Evolutionary conservation across 2,329 filamentous ascomycete species (phyloP).

Genomic region (Chrysoporthe puriensis): DNA sequence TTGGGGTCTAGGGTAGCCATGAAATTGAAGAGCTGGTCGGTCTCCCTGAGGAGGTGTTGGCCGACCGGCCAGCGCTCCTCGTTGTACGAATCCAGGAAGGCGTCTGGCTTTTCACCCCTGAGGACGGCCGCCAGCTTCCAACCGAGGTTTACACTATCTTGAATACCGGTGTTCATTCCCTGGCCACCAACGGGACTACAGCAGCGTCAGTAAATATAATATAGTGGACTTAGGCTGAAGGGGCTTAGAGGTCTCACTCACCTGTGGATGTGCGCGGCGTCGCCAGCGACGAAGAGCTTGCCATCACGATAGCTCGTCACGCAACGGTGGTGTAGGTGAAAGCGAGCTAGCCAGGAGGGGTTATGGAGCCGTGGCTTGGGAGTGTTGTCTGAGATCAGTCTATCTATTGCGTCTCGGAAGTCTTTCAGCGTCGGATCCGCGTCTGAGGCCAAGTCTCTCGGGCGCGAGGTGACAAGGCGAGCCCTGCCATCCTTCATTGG

Average conservation of each 20-base stretch:
- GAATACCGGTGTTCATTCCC: constrained; percentile 61
- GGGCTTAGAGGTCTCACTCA: background rate
- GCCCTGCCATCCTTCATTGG: constrained; percentile 36
- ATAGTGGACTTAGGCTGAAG: no score
- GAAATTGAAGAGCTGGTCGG: constrained; percentile 46
- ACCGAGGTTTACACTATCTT: constrained; percentile 56
- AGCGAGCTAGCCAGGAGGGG: constrained; percentile 35
- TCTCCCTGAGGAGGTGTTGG: constrained; percentile 34
- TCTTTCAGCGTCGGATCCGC: constrained; percentile 37
- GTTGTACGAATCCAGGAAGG: constrained; percentile 52
- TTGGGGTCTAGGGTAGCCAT: constrained; percentile 42
- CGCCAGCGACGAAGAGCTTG: constrained; percentile 58
- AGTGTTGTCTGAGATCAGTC: constrained; percentile 36
- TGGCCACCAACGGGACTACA: constrained; percentile 54
- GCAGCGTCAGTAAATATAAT: background rate
- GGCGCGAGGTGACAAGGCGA: constrained; percentile 32
- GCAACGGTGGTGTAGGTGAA: constrained; percentile 50
- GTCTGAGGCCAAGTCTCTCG: constrained; percentile 22
- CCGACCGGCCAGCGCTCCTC: constrained; percentile 53
- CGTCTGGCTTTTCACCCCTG: constrained; percentile 30
- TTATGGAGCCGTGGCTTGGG: constrained; percentile 8
- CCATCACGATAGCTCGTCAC: constrained; percentile 48
- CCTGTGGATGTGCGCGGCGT: constrained; percentile 60
- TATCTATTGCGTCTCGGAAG: constrained; percentile 38
- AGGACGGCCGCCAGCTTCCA: constrained; percentile 50